Base-by-base conservation (phyloP, 441 rosid species). In the Mallotus repandus region DNA sequence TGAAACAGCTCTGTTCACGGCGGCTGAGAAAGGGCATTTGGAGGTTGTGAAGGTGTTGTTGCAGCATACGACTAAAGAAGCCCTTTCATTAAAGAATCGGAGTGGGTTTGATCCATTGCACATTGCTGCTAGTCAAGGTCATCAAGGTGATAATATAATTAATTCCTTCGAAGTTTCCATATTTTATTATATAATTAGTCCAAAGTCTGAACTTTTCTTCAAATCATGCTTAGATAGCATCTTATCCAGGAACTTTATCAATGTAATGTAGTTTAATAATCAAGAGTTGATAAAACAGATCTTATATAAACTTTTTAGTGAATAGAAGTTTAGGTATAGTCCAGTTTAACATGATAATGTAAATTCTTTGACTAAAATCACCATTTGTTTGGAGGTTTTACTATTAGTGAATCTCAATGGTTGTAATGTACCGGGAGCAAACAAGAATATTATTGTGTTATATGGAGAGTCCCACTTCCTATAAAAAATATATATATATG, bases 1-100 rank as follows among this genome's bases (percentile, higher is more conserved):
- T 50, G 99, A 94, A 88, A 92, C 97, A 11, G 93, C 97, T 0
- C 82, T 94, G 66, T 92, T 88, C 71, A 84, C 86, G 1, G 98
- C 96, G 4, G 98, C 99, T 0, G 90, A 85, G 81, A 89, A 81
- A 76, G 99, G 98, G 58, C 90, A 95, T 68, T 70, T 92, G 38
- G 94, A 84, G 74, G 94, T 92, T 66, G 94, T 95, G 58, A 76
- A 81, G 77, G 97, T 91, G 82, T 72, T 95, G 63, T 79, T 95
- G 82, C 77, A 74, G 71, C 83, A 86, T 52, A 87, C 91, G 0
- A 85, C 86, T 38, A 81, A 77, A 74, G 97, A 89, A 29, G 87
- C 87, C 25, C 82, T 91, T 74, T 57, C 82, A 12, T 67, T 79
- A 79, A 95, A 89, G 86, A 95, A 86, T 68, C 83, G 76, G 41